Conservation (phyloP, 2,329 filamentous ascomycete genomes). For the Penicillium sp. region DNA sequence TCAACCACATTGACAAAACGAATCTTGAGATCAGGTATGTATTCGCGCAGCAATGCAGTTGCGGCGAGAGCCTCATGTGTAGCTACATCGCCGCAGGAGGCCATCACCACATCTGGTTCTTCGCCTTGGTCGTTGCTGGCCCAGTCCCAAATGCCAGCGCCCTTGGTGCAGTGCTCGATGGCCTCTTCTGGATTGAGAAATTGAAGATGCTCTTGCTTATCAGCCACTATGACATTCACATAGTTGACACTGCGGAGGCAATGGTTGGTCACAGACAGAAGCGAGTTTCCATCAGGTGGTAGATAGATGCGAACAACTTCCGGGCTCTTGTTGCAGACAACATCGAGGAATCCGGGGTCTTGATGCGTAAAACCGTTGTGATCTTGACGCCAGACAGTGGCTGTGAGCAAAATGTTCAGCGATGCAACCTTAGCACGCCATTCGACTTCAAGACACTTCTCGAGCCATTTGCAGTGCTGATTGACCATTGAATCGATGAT, state of each 20-base stretch:
- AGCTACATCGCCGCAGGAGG: slow-evolving; percentile 68
- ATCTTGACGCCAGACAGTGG: slow-evolving; percentile 77
- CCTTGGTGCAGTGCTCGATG: slow-evolving; percentile 72
- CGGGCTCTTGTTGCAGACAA: slow-evolving; percentile 74
- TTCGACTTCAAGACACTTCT: slow-evolving; percentile 74
- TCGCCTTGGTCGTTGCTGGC: slow-evolving; percentile 66
- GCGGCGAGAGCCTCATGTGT: slow-evolving; percentile 73
- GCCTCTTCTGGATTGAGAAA: slow-evolving; percentile 71
- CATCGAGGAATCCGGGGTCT: slow-evolving; percentile 74
- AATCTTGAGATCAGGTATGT: slow-evolving; percentile 69
- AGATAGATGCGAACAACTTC: slow-evolving; percentile 78
- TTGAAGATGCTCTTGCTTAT: slow-evolving; percentile 76
- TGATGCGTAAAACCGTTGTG: slow-evolving; percentile 83
- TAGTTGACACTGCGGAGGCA: slow-evolving; percentile 71
- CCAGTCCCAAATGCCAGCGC: slow-evolving; percentile 72
- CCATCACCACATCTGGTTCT: slow-evolving; percentile 73
- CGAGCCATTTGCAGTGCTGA: slow-evolving; percentile 81
- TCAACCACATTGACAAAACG: slow-evolving; percentile 78
- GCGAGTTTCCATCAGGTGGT: slow-evolving; percentile 73
- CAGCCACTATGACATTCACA: slow-evolving; percentile 75
- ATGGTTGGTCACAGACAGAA: slow-evolving; percentile 72
- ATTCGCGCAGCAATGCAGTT: slow-evolving; percentile 66
- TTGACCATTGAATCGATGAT: slow-evolving; percentile 84
- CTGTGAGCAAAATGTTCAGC: slow-evolving; percentile 74
- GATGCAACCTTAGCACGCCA: slow-evolving; percentile 72